Conservation (phyloP, 2,329 filamentous ascomycete species). For the Xylaria sp. region DNA sequence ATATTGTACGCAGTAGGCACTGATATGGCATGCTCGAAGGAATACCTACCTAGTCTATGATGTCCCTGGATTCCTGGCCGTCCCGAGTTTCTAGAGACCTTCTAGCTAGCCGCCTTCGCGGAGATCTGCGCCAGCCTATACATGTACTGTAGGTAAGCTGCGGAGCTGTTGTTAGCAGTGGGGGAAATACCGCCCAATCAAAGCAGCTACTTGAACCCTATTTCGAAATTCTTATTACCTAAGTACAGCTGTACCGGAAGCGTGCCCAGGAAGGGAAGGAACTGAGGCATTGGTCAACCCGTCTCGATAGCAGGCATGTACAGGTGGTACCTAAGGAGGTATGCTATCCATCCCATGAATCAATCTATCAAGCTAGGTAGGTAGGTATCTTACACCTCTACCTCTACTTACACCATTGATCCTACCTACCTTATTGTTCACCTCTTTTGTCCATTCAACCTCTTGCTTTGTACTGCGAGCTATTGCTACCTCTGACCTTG, state of each 20-base stretch:
- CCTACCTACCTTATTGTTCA: slow-evolving; percentile 3
- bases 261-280: not conserved
- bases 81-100: slow-evolving; percentile 9
- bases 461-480: slow-evolving; percentile 1
- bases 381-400: slow-evolving; percentile 1
- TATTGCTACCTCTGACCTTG: slow-evolving; percentile 11
- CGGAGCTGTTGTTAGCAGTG: slow-evolving; percentile 1
- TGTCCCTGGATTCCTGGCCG: not conserved
- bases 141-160: too few relatives aligned
- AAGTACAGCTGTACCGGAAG: slow-evolving; percentile 7
- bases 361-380: not conserved
- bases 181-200: slow-evolving; percentile 17
- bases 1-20: too few relatives aligned
- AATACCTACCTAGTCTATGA: too few relatives aligned
- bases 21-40: too few relatives aligned
- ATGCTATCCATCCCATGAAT: not conserved
- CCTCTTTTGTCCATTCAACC: slow-evolving; percentile 1
- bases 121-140: not conserved
- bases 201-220: slow-evolving; percentile 1
- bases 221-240: slow-evolving; percentile 21
- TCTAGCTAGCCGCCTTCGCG: not conserved
- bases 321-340: not conserved
- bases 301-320: not conserved
- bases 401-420: slow-evolving; percentile 2
- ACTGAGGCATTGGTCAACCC: slow-evolving; percentile 6